Evolutionary conservation across 1,139 yeast genomes (phyloP).

Genomic region (Kodamaea anthophila): DNA sequence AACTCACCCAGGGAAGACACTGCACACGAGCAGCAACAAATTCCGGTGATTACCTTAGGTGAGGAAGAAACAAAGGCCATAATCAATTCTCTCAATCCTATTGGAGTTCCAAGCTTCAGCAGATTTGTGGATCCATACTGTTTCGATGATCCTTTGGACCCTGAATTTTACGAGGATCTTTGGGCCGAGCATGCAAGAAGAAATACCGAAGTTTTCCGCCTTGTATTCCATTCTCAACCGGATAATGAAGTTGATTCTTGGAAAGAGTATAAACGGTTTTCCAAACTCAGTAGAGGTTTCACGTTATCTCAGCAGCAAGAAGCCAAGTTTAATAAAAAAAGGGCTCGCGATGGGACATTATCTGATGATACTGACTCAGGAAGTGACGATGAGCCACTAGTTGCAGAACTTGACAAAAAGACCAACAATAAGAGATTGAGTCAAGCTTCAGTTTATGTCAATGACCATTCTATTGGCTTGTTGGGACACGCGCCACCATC

Average conservation of each 20-base stretch:
- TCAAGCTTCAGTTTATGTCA: slow-evolving; percentile 23
- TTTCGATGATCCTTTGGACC: slow-evolving; percentile 79
- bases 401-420: slow-evolving; percentile 8
- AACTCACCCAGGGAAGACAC: slow-evolving; percentile 5
- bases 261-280: slow-evolving; percentile 78
- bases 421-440: slow-evolving; percentile 16
- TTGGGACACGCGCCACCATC: slow-evolving; percentile 36
- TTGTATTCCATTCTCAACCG: slow-evolving; percentile 91
- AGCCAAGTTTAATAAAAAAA: slow-evolving; percentile 23
- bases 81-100: slow-evolving; percentile 31
- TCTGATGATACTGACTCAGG: slow-evolving; percentile 14
- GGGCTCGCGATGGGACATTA: slow-evolving; percentile 9
- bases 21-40: slow-evolving; percentile 11
- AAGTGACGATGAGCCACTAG: slow-evolving; percentile 7
- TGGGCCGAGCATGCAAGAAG: slow-evolving; percentile 84
- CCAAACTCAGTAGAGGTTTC: slow-evolving; percentile 53
- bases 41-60: slow-evolving; percentile 43
- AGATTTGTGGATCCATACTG: slow-evolving; percentile 78
- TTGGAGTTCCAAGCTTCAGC: slow-evolving; percentile 25
- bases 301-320: slow-evolving; percentile 42
- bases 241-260: slow-evolving; percentile 84
- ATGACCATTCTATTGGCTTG: slow-evolving; percentile 27
- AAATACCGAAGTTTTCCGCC: slow-evolving; percentile 74
- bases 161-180: slow-evolving; percentile 74
- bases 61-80: slow-evolving; percentile 42